Base-by-base conservation (phyloP, 2,329 filamentous ascomycete genomes). In the Cyanodermella asteris region DNA sequence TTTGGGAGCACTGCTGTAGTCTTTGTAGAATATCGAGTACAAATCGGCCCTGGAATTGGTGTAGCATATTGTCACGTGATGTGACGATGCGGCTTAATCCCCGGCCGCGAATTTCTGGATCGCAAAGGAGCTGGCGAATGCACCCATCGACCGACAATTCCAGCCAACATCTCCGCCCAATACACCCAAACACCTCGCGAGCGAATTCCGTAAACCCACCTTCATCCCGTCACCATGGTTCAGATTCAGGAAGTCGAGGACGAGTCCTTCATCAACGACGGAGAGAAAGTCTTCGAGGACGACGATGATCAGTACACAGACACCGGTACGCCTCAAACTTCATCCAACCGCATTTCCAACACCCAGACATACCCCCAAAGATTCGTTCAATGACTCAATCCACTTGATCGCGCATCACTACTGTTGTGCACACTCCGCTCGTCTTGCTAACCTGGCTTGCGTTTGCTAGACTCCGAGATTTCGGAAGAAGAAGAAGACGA, bases 191-290 rank as follows among this genome's bases (percentile, higher is more conserved):
- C n/a, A 20, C n/a, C 10, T 4, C 18, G 12, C 18, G 6, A 12
- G 18, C n/a, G 18, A 10, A 20, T 12, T 10, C n/a, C 6, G 18
- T n/a, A 12, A 6, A 20, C 10, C 18, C 18, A 10, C 4, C n/a
- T n/a, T n/a, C n/a, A n/a, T n/a, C n/a, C n/a, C n/a, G n/a, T n/a
- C 54, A 71, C 51, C 42, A 93, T 94, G 84, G 84, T 94, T 52
- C 80, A 84, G 55, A 77, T 94, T 47, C 77, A 80, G 47, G 84
- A 94, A 61, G 84, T 94, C 45, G 73, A 90, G 48, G 84, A 94
- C 49, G 82, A 93, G 64, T 77, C 90, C 55, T 91, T 93, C 61
- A 62, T 73, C 55, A 59, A 66, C 49, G 56, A 63, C 39, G 71
- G 74, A 51, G 55, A 61, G 38, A 71, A 74, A 43, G 55, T 69